phyloP scores from a whole-genome alignment of 176 grass and related monocot species.

The Oropetium thomaeum region DNA sequence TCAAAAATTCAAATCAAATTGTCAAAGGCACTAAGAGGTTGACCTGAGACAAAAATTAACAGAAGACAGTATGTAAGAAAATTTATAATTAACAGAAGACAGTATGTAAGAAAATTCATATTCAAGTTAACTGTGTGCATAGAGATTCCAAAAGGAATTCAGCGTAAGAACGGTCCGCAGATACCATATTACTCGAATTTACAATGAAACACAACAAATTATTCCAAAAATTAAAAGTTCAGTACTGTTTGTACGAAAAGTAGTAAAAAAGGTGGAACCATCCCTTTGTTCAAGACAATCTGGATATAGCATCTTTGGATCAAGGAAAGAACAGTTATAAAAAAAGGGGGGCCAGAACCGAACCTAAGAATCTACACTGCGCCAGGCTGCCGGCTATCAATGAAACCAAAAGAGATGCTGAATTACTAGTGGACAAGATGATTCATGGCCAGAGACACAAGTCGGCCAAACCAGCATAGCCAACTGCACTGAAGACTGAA shows the following conservation, averaged over 20 bases:
- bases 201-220: no score
- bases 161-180: no score
- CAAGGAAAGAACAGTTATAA: conserved; percentile 24
- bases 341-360: not conserved
- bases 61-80: not conserved
- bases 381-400: conserved; percentile 6
- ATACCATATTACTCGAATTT: no score
- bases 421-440: not conserved
- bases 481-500: not conserved
- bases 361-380: conserved; percentile 25
- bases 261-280: conserved; percentile 25
- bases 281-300: conserved; percentile 23
- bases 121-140: not conserved
- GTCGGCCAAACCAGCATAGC: not conserved
- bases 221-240: not conserved
- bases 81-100: not conserved
- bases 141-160: conserved; percentile 25
- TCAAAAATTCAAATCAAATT: not conserved
- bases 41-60: not conserved
- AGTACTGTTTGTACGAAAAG: conserved; percentile 20
- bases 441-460: not conserved
- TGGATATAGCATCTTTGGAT: conserved; percentile 43
- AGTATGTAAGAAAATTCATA: not conserved
- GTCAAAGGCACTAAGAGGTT: not conserved
- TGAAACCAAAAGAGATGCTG: not conserved